These are phyloP conservation scores for Metschnikowia aberdeeniae DNA, from an alignment of 805 yeast species.

Conservation along the genomic window DNA sequence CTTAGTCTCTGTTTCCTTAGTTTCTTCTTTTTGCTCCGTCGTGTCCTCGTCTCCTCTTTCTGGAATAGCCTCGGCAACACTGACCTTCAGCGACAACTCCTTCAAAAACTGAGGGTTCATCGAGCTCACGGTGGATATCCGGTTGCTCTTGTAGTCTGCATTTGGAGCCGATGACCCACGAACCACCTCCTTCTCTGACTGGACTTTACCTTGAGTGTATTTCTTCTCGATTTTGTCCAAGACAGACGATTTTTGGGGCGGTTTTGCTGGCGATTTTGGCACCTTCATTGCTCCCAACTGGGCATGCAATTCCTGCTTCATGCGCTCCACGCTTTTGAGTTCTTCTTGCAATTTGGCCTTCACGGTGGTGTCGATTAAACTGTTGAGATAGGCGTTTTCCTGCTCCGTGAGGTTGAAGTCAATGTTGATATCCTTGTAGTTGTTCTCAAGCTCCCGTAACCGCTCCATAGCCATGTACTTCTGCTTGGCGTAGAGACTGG, in stretches of 20 bases:
- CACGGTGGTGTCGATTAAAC: constrained; percentile 29
- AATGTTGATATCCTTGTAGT: constrained; percentile 62
- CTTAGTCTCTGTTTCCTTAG: neutral
- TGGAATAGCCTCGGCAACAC: constrained; percentile 34
- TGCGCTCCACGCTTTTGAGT: constrained; percentile 38
- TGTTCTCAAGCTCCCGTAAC: constrained; percentile 61
- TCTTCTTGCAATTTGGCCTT: constrained; percentile 39
- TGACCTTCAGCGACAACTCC: constrained; percentile 51
- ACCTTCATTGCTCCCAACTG: constrained; percentile 27
- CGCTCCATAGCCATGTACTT: constrained; percentile 68
- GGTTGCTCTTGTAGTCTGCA: constrained; percentile 26
- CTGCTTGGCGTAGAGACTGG: constrained; percentile 55
- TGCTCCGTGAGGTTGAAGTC: constrained; percentile 36
- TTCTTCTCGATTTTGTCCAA: constrained; percentile 40
- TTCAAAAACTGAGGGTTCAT: constrained; percentile 49
- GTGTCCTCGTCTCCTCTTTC: constrained; percentile 15
- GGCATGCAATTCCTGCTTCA: constrained; percentile 37
- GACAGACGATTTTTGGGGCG: constrained; percentile 14
- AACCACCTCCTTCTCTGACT: constrained; percentile 9
- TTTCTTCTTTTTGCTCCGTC: constrained; percentile 11
- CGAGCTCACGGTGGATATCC: constrained; percentile 33
- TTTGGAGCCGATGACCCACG: constrained; percentile 18
- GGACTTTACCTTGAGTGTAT: constrained; percentile 43
- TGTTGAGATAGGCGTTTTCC: constrained; percentile 14
- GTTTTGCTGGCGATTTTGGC: constrained; percentile 2